Evolutionary conservation across 2,329 filamentous ascomycete species (phyloP).

Genomic region (Fusarium lateritium): DNA sequence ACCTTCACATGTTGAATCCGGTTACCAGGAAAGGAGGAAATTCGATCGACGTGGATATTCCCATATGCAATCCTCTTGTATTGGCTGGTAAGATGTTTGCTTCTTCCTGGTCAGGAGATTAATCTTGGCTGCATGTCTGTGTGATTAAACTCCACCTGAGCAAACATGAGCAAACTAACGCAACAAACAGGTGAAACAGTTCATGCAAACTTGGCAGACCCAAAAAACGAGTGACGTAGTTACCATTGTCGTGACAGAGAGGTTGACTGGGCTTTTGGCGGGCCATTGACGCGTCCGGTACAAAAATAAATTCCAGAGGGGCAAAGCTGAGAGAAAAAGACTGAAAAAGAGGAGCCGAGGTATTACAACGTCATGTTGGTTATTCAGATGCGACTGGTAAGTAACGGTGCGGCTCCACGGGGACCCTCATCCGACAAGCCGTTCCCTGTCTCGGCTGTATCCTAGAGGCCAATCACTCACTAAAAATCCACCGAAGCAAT

Average conservation of each 20-base stretch:
- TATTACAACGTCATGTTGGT: neutral
- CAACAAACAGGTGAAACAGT: neutral
- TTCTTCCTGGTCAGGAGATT: neutral
- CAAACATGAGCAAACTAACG: neutral
- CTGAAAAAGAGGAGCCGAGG: slow-evolving; percentile 8
- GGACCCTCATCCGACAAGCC: slow-evolving; percentile 1
- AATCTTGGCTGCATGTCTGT: neutral
- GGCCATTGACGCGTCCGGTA: neutral
- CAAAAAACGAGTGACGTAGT: neutral
- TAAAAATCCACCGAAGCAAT: neutral
- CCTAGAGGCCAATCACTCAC: slow-evolving; percentile 19
- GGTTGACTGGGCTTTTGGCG: neutral
- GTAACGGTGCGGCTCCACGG: neutral
- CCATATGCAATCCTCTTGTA: too few relatives aligned
- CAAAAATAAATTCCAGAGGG: neutral
- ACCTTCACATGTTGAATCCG: too few relatives aligned
- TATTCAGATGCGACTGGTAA: neutral
- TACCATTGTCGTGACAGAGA: too few relatives aligned
- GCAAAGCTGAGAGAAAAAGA: neutral
- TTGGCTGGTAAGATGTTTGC: neutral
- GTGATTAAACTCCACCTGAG: neutral
- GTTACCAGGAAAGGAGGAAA: too few relatives aligned
- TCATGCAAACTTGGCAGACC: neutral
- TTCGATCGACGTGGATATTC: too few relatives aligned
- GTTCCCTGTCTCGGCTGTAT: neutral